Evolutionary conservation across 208 protist genomes (phyloP), one percentile per base, ranked within the genome.

Genomic region (Trypanosoma rangeli): DNA sequence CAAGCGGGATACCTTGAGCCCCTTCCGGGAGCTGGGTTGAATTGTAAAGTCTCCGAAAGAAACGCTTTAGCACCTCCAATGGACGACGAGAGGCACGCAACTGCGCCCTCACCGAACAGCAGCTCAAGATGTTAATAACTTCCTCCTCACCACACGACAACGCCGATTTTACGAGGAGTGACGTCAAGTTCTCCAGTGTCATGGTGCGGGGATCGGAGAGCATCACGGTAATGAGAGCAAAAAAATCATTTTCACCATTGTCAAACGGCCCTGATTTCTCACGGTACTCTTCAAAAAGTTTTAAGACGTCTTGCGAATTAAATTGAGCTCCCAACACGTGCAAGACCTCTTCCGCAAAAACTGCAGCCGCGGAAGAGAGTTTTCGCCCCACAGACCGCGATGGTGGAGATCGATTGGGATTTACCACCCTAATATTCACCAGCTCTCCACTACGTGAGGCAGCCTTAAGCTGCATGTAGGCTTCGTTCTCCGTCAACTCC

Each of bases 11-110:
- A 7, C 61, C 54, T 37, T 53, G 2, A 0, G 50, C 54, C 20
- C 53, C 52, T 10, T 62, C 61, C n/a, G 61, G 39, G 48, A 44
- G 1, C 5, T 63, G 35, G 26, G 68, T 59, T 20, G 61, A 68
- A 0, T 26, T 60, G 44, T 68, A 74, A 0, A 74, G 24, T 29
- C 69, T 50, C 37, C 70, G 53, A n/a, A 76, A 76, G 28, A 76
- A 76, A 33, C 70, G 53, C 24, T 20, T 49, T 2, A 76, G 37
- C 7, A 60, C 58, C 2, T 70, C 70, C 26, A 70, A 58, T 18
- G 70, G 70, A 10, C 63, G 64, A 49, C 56, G 49, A 20, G 54
- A 13, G 1, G 56, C 44, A n/a, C 63, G 31, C 0, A 70, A 13
- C 24, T 33, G 33, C 13, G 56, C 55, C 1, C 39, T 31, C 18